phyloP scores from a whole-genome alignment of 345 rosid genomes.

The Nasturtium officinale region DNA sequence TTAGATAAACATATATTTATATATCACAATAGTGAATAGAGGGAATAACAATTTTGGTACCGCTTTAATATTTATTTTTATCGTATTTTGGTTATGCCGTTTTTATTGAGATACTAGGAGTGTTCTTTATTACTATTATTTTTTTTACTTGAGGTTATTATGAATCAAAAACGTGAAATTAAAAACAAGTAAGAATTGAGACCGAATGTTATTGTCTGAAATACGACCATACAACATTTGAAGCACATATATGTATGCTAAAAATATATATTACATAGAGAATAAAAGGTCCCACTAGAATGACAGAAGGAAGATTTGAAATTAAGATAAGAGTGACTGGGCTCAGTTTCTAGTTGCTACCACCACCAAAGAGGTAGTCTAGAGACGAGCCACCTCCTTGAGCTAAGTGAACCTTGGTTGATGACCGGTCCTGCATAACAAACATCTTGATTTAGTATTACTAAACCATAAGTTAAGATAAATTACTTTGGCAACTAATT shows the following conservation, averaged over 20 bases:
- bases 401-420: conserved; percentile 63
- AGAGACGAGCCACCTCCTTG: conserved; percentile 49
- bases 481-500: not conserved
- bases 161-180: not conserved
- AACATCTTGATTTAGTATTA: not conserved
- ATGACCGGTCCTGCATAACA: conserved; percentile 53
- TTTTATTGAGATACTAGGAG: no score
- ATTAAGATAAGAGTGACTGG: not conserved
- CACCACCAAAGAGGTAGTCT: conserved; percentile 55
- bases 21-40: no score
- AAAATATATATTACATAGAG: not conserved
- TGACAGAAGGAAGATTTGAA: not conserved
- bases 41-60: no score
- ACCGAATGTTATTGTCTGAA: not conserved
- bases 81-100: no score
- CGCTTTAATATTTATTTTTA: no score
- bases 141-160: not conserved
- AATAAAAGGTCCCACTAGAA: not conserved
- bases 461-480: not conserved
- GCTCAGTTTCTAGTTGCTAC: conserved; percentile 26
- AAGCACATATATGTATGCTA: not conserved
- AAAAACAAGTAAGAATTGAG: not conserved
- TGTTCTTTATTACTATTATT: no score
- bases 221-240: conserved; percentile 2
- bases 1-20: no score